Base-by-base conservation (phyloP, 2,329 filamentous ascomycete species). In the Colletotrichum sp. region DNA sequence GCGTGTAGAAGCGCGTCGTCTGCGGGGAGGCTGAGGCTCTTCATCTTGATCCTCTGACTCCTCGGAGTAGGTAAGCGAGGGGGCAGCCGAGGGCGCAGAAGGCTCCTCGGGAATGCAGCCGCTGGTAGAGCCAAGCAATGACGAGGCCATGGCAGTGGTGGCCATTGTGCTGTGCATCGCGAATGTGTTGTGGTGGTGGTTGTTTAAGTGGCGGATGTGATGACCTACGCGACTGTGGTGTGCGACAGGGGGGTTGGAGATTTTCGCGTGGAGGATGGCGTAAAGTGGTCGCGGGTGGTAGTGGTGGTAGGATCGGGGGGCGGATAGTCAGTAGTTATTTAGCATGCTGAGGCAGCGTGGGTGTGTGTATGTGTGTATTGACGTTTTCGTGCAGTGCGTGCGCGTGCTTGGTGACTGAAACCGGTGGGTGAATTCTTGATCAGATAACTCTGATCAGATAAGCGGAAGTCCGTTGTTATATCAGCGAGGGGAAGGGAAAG, bases 1-100 rank as follows among this genome's bases (percentile, higher is more conserved):
- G 16, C 90, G 90, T 9, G 93, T 95, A 6, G 93, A 95, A 72
- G 93, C 94, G 69, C 93, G 92, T 69, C 93, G 90, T 34, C 85
- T 87, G 62, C 63, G 84, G 83, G 77, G 86, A 10, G 59, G 63
- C 28, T 83, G 80, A 26, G 87, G 87, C 65, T 85, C 85, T 76
- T 89, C 89, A 66, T 91, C 90, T 71, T 89, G 88, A 74, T 91
- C 90, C 79, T 92, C 91, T 30, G 91, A 92, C 78, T 92, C 89
- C 78, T 90, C 91, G 16, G 91, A 93, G 80, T 91, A 93, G 71
- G 90, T 92, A 71, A 93, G 87, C 2, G 92, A 93, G 2, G 92
- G 92, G 1, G 90, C 91, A 64, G 89, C 84, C 15, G 91, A 92
- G 57, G 88, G 87, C 3, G 87, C 80, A 2, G 80, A 79, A 71